Base-by-base conservation (phyloP, 352 stramenopile genomes). In the Saprolegnia parasitica region DNA sequence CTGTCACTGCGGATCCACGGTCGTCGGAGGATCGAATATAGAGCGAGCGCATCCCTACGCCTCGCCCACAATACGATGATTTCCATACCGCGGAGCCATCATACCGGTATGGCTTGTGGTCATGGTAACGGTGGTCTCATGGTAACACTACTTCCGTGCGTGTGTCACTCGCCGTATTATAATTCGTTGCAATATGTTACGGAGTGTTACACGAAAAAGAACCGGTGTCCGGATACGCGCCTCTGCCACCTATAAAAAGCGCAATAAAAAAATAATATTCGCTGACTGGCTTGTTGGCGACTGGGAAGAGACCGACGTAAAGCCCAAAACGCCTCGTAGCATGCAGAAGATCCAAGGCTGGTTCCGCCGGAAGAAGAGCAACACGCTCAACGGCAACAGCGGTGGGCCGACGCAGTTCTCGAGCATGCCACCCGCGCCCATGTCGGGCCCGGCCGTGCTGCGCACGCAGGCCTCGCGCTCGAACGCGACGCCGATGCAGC, bases 301-400 rank as follows among this genome's bases (percentile, higher is more conserved):
- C 56, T 63, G 35, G 35, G 56, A 63, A 63, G 40, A 45, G 42
- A 65, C 32, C 20, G 55, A 63, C 23, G 42, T 49, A 49, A 49
- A 49, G 42, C 42, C 42, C 13, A 49, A 49, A 49, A 49, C 42
- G 42, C 42, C 42, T 49, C 42, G 42, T 29, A 52, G 45, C 29
- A 70, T 70, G 63, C 54, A 61, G 42, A 70, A 70, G 63, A 52
- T 70, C 21, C 63, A 52, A 39, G 55, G 55, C 54, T 70, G 63
- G 63, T 45, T 70, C n/a, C 54, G 24, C n/a, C 63, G 63, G 29
- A 70, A 70, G 63, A 70, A 70, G 50, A 70, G 63, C 35, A 70
- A 70, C 23, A 39, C 46, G 3, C 52, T 42, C 24, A 35, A 35
- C 29, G 52, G 52, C 24, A 40, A 24, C 35, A 60, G 52, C 20